These are phyloP conservation scores for Quercus wislizeni DNA, from an alignment of 306 rosid species.

Conservation along the genomic window DNA sequence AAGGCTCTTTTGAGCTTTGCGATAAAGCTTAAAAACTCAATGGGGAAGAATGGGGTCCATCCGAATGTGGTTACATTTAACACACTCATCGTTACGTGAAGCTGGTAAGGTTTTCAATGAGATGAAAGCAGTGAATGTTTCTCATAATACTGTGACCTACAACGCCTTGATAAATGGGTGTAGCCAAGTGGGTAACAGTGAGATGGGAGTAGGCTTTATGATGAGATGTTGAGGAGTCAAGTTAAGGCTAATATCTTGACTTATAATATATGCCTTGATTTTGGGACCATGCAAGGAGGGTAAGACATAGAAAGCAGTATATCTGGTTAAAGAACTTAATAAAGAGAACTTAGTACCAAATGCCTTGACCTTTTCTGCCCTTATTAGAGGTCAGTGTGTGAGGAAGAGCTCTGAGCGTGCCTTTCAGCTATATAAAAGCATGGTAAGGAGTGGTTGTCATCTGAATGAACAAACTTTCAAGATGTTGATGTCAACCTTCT, in stretches of 20 bases:
- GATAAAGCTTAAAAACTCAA: slow-evolving; percentile 49
- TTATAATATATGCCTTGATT: slow-evolving; percentile 63
- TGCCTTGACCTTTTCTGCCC: slow-evolving; percentile 74
- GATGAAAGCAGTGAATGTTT: slow-evolving; percentile 63
- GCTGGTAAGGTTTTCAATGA: slow-evolving; percentile 59
- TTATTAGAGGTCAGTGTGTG: slow-evolving; percentile 61
- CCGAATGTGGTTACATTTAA: slow-evolving; percentile 66
- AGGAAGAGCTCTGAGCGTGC: slow-evolving; percentile 65
- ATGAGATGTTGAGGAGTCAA: slow-evolving; percentile 63
- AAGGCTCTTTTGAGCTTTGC: slow-evolving; percentile 62
- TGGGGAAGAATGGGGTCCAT: slow-evolving; percentile 52
- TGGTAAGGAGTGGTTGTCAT: slow-evolving; percentile 64
- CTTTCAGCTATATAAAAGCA: slow-evolving; percentile 61
- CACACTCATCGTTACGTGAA: slow-evolving; percentile 57
- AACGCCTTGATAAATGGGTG: slow-evolving; percentile 71
- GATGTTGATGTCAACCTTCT: slow-evolving; percentile 53
- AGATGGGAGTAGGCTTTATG: slow-evolving; percentile 59
- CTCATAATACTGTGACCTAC: slow-evolving; percentile 64
- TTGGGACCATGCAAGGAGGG: slow-evolving; percentile 85
- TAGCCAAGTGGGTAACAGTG: slow-evolving; percentile 53
- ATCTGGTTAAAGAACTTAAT: slow-evolving; percentile 64
- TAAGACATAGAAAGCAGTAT: slow-evolving; percentile 78
- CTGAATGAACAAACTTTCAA: slow-evolving; percentile 52
- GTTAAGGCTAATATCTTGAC: slow-evolving; percentile 72
- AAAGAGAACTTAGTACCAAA: slow-evolving; percentile 59